phyloP scores from a whole-genome alignment of 495 filamentous ascomycete species.

The Penicillium antarcticum region DNA sequence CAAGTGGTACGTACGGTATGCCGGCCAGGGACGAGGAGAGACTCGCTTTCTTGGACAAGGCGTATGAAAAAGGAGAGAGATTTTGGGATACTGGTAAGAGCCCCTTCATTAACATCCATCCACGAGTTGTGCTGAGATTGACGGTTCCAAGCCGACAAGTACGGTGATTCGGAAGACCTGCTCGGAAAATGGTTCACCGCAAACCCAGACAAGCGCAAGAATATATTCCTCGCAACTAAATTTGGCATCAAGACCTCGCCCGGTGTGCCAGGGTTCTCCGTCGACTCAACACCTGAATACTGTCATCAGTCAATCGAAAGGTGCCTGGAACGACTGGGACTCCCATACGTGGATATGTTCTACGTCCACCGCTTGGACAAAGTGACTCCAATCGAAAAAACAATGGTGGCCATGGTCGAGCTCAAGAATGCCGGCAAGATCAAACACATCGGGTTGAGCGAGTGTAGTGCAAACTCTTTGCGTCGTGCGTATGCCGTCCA shows the following conservation, averaged over 20 bases:
- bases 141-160: constrained; percentile 50
- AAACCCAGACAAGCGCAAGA: constrained; percentile 49
- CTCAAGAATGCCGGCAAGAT: constrained; percentile 56
- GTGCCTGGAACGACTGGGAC: constrained; percentile 49
- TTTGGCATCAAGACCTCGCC: constrained; percentile 40
- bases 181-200: constrained; percentile 55
- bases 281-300: constrained; percentile 54
- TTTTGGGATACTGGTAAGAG: constrained; percentile 55
- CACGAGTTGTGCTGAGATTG: too few species aligned
- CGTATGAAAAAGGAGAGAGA: constrained; percentile 49
- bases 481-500: constrained; percentile 58
- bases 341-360: constrained; percentile 57
- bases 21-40: constrained; percentile 33
- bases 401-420: constrained; percentile 48
- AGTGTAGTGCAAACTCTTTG: constrained; percentile 55
- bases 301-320: constrained; percentile 45
- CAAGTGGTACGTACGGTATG: constrained; percentile 45
- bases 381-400: constrained; percentile 60
- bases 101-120: too few species aligned
- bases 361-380: constrained; percentile 50
- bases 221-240: constrained; percentile 60
- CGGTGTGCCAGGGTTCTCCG: constrained; percentile 8
- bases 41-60: constrained; percentile 42
- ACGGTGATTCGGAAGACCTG: constrained; percentile 39
- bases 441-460: constrained; percentile 56